A percentile compares a stretch with the other conserved stretches of the same genome.
Conservation (phyloP, 345 rosid genomes). For the Moricandia moricandioides region DNA sequence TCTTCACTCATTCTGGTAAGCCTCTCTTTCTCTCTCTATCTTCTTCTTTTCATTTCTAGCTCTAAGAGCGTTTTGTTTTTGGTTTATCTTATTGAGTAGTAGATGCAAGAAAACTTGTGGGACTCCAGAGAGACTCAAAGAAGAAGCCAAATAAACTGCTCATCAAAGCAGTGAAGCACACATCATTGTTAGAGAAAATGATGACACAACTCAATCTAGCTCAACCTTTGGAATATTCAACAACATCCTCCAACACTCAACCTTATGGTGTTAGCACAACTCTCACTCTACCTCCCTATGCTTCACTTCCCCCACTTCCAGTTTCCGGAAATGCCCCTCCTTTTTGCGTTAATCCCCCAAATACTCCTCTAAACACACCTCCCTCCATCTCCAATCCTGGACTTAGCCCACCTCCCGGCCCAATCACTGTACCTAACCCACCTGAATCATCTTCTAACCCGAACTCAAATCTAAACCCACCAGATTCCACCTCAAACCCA, state of each 20-base stretch:
- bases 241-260: conserved; percentile 38
- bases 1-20: conserved; percentile 51
- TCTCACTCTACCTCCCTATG: conserved; percentile 57
- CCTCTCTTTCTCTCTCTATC: neutral
- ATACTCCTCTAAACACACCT: conserved; percentile 42
- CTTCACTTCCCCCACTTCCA: conserved; percentile 49
- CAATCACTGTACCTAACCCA: conserved; percentile 30
- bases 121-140: neutral
- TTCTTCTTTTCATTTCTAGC: neutral
- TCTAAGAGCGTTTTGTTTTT: neutral
- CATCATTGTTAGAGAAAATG: conserved; percentile 37
- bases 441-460: conserved; percentile 27
- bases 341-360: conserved; percentile 53
- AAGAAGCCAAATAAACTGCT: conserved; percentile 20
- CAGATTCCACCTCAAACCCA: neutral
- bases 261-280: conserved; percentile 58
- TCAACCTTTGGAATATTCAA: conserved; percentile 44
- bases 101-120: conserved; percentile 30
- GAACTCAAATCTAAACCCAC: conserved; percentile 23
- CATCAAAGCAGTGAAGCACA: conserved; percentile 38
- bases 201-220: conserved; percentile 46
- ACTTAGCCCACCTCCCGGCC: conserved; percentile 52
- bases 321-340: conserved; percentile 55
- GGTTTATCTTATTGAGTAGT: neutral
- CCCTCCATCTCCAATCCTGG: conserved; percentile 39